phyloP scores from a whole-genome alignment of 371 early-diverging fungal genomes.

The Chytridium lagenaria region DNA sequence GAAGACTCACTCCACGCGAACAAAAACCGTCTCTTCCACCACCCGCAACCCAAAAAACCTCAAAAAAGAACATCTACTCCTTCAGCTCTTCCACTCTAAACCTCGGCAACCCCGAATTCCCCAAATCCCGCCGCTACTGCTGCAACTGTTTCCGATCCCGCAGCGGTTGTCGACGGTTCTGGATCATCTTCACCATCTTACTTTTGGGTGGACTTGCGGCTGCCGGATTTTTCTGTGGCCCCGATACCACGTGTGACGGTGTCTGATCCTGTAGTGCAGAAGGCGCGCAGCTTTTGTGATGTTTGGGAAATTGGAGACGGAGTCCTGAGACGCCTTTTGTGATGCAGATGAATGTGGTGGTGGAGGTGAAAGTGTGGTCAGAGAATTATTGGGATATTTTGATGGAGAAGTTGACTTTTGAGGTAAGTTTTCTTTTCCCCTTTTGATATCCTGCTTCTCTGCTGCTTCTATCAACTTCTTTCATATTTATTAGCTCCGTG shows the following conservation, averaged over 20 bases:
- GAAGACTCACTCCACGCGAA: no score
- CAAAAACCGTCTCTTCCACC: no score
- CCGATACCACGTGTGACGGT: conserved; percentile 21
- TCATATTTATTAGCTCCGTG: background rate
- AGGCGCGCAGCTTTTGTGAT: background rate
- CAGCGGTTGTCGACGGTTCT: conserved; percentile 19
- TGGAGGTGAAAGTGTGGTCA: conserved; percentile 24
- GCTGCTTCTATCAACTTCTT: background rate
- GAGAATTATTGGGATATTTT: conserved; percentile 25
- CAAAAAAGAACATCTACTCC: no score
- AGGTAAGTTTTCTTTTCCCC: background rate
- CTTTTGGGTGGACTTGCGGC: conserved; percentile 31
- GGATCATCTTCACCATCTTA: conserved; percentile 26
- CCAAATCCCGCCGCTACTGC: conserved; percentile 15
- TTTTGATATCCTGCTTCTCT: background rate
- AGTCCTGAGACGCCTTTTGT: conserved; percentile 27
- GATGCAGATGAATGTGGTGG: conserved; percentile 22
- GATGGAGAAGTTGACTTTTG: conserved; percentile 17
- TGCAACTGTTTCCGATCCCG: conserved; percentile 33
- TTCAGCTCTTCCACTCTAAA: no score
- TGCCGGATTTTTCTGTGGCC: conserved; percentile 39
- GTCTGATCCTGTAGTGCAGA: conserved; percentile 12
- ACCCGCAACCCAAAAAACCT: no score
- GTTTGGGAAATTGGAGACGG: conserved; percentile 20
- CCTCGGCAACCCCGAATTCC: background rate